Percentiles rank a stretch among this genome's conserved stretches.
Conservation (phyloP, 2,329 filamentous ascomycete genomes). For the Ophiostoma sp. region DNA sequence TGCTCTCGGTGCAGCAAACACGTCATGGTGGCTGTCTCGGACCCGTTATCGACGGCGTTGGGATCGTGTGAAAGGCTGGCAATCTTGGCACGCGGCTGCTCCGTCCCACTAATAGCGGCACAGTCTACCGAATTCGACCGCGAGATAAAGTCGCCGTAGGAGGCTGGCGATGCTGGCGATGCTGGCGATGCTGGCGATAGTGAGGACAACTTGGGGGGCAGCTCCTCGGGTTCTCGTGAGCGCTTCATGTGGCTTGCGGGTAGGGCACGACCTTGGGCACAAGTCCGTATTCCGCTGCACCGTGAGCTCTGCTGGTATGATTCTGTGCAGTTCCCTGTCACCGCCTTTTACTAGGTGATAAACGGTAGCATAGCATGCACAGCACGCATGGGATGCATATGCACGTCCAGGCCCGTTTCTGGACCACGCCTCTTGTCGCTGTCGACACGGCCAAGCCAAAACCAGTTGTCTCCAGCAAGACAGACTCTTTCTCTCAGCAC, state of each 20-base stretch:
- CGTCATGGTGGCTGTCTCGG: conserved; percentile 52
- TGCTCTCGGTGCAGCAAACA: conserved; percentile 72
- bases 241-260: conserved; percentile 47
- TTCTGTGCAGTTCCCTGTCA: conserved; percentile 15
- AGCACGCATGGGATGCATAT: neutral
- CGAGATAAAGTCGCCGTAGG: neutral
- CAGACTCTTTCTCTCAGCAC: too few relatives aligned
- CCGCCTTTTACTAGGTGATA: conserved; percentile 20
- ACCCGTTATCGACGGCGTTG: conserved; percentile 30
- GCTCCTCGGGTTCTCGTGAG: conserved; percentile 54
- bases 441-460: neutral
- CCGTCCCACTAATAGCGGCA: neutral
- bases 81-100: conserved; percentile 45
- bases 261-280: too few relatives aligned
- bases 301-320: neutral
- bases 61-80: conserved; percentile 51
- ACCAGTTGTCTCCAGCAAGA: neutral
- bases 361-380: neutral
- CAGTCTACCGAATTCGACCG: neutral
- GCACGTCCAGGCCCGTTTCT: neutral
- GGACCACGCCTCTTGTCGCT: neutral
- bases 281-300: neutral
- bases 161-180: neutral
- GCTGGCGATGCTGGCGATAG: neutral
- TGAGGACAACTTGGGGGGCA: conserved; percentile 26